Evolutionary conservation across 1,284 basidiomycete species (phyloP), one percentile per base, ranked within the genome.

Genomic region (Ustilago loliicola): DNA sequence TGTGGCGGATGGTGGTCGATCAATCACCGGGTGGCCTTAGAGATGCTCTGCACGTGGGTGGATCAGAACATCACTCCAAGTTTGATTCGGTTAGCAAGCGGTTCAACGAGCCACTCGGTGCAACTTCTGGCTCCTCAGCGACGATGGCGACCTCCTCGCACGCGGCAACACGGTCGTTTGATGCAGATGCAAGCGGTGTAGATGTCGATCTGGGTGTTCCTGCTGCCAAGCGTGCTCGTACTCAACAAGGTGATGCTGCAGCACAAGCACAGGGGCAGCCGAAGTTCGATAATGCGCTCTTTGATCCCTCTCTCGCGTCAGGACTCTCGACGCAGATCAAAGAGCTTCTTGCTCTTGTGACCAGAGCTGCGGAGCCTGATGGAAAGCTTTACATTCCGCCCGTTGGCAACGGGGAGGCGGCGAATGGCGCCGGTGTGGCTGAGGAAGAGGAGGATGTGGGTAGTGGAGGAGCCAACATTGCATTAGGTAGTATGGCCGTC

Each of bases 11-110:
- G 51, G 69, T 83, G n/a, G 80, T 84, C 13, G 82, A 84, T 54
- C 70, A 68, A 9, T 79, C 66, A 8, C 80, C 80, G 2, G 72
- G 68, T 3, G 77, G 72, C 3, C 76, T 83, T 47, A 58, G 81
- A 3, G 81, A 84, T 58, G 82, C 82, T 1, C 40, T 84, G 4
- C 74, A 81, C 45, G 76, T 80, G 11, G 81, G 74, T 0, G 67
- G 78, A 0, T 66, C 71, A 23, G 82, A 83, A 42, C 82, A 84
- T 60, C 82, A 84, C 48, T 79, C 75, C 17, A 50, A 71, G 25
- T 80, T 66, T 45, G 82, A 84, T 51, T 65, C 64, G 8, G 81
- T 75, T 7, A 72, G 68, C 6, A 61, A 69, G 17, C 64, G 59
- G 19, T 78, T 78, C 52, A 69, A 72, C 54, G 61, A 72, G 40